Conservation (phyloP, 208 protist genomes). For the Zelonia costaricensis region DNA sequence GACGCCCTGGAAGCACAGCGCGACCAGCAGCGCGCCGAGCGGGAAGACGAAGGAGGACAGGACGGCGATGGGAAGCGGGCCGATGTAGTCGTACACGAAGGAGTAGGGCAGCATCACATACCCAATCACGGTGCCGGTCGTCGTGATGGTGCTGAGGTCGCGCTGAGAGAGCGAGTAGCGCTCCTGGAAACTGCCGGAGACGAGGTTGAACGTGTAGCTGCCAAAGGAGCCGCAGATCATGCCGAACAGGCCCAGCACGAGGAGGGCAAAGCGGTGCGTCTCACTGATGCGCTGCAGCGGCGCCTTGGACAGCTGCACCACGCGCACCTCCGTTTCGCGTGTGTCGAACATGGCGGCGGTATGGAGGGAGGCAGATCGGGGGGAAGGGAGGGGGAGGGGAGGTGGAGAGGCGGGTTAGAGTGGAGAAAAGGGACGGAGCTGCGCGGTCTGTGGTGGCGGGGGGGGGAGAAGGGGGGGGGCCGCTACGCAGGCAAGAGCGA, state of each 20-base stretch:
- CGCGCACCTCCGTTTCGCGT: conserved; percentile 7
- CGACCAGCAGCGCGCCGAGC: conserved; percentile 39
- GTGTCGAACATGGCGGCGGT: conserved; percentile 7
- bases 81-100: conserved; percentile 54
- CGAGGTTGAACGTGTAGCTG: conserved; percentile 61
- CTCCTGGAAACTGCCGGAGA: conserved; percentile 43
- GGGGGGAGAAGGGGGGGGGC: too few relatives aligned
- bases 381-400: too few relatives aligned
- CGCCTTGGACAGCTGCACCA: conserved; percentile 9
- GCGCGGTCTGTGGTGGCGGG: too few relatives aligned
- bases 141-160: conserved; percentile 64
- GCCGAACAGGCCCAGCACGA: conserved; percentile 42
- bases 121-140: conserved; percentile 34
- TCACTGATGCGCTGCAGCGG: conserved; percentile 37
- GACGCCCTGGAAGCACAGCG: conserved; percentile 41
- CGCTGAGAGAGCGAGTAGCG: conserved; percentile 51
- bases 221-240: conserved; percentile 55
- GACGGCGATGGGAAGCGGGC: conserved; percentile 38
- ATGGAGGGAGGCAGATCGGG: too few relatives aligned
- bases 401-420: too few relatives aligned
- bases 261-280: conserved; percentile 41
- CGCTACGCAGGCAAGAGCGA: too few relatives aligned
- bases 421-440: too few relatives aligned
- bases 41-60: conserved; percentile 33
- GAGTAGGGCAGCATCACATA: conserved; percentile 45